Evolutionary conservation across 306 rosid genomes (phyloP).

Genomic region (Luffa acutangula): DNA sequence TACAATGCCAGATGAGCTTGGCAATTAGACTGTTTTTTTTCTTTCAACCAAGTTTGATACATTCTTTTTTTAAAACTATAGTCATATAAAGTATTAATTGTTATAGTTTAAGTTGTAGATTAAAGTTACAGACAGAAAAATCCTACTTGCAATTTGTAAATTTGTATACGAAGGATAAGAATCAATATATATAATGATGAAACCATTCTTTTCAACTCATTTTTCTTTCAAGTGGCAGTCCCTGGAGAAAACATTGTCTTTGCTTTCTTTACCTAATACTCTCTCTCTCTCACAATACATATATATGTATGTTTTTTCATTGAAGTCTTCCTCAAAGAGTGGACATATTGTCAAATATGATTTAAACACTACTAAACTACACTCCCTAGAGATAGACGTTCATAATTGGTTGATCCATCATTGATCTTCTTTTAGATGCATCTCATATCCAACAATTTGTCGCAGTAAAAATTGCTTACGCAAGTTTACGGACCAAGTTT

Average conservation of each 20-base stretch:
- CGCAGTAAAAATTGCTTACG: no score
- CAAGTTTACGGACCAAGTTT: no score
- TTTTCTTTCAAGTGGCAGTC: neutral
- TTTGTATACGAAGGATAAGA: constrained; percentile 1
- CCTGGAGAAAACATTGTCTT: neutral
- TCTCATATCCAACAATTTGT: no score
- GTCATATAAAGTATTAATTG: constrained; percentile 18
- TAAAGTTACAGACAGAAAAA: constrained; percentile 13
- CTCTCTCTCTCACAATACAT: no score
- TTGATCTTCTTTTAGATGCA: no score
- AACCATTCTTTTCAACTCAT: neutral
- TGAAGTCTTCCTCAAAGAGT: no score
- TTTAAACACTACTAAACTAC: no score
- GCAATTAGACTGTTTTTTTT: neutral
- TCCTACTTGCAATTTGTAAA: constrained; percentile 3
- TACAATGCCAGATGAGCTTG: neutral
- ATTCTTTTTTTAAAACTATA: constrained; percentile 12
- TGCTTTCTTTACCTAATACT: neutral
- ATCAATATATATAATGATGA: neutral
- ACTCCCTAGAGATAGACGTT: no score
- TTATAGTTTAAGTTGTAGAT: constrained; percentile 19
- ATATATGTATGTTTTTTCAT: no score
- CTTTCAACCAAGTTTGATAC: neutral
- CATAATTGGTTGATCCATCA: no score
- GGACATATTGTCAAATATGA: no score